These are phyloP conservation scores for Saxispiralis lemnorum DNA, from an alignment of 495 filamentous ascomycete species.

Conservation along the genomic window DNA sequence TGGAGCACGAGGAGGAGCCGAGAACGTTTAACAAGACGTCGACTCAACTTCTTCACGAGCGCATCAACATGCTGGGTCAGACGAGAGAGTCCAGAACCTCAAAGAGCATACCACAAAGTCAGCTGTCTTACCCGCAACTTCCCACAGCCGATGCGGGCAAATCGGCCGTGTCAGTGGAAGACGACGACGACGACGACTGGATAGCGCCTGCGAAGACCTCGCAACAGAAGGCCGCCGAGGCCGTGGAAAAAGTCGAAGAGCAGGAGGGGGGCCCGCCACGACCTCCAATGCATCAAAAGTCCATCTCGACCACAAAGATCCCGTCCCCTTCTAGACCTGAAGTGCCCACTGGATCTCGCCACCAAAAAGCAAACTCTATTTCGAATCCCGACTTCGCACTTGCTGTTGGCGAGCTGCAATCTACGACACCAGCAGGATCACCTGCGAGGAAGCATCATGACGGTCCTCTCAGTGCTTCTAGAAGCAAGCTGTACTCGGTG, in stretches of 20 bases:
- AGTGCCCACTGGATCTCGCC: conserved; percentile 24
- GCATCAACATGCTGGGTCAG: conserved; percentile 84
- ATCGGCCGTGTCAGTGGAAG: conserved; percentile 3
- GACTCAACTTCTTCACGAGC: conserved; percentile 77
- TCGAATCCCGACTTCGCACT: conserved; percentile 38
- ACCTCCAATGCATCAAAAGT: conserved; percentile 15
- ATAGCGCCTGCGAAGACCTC: conserved; percentile 34
- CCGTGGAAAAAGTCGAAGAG: not conserved
- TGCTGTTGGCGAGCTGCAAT: conserved; percentile 22
- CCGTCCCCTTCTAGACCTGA: conserved; percentile 23
- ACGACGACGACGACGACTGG: conserved; percentile 56
- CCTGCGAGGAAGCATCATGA: conserved; percentile 49
- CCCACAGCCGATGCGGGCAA: conserved; percentile 15
- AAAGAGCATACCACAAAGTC: conserved; percentile 47
- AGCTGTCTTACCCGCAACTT: conserved; percentile 40
- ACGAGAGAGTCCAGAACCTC: conserved; percentile 49
- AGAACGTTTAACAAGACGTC: conserved; percentile 69
- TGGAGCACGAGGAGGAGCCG: conserved; percentile 36
- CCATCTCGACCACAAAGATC: conserved; percentile 29
- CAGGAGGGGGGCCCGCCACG: conserved; percentile 6
- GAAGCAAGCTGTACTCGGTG: conserved; percentile 72
- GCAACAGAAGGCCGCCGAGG: conserved; percentile 11
- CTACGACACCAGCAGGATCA: conserved; percentile 54
- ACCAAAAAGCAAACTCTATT: conserved; percentile 46
- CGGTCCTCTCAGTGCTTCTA: conserved; percentile 71